Percentiles rank a stretch among this genome's conserved stretches.
These are phyloP conservation scores for Fraxinus greggii DNA, from an alignment of 305 asterid species.

Conservation along the genomic window DNA sequence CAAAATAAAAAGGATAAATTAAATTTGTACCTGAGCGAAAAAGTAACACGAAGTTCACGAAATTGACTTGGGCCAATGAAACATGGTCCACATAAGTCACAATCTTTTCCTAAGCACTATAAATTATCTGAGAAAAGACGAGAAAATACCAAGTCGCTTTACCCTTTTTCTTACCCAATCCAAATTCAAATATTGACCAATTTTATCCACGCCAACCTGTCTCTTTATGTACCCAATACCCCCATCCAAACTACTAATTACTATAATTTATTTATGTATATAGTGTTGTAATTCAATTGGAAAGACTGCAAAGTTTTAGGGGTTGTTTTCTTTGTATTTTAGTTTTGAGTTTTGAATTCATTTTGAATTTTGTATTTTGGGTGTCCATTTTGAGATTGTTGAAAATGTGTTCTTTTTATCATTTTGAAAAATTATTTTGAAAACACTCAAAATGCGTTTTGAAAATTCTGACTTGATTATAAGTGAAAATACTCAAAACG, in stretches of 20 bases:
- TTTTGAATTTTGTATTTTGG: too few species aligned
- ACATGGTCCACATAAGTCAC: neutral
- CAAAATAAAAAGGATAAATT: neutral
- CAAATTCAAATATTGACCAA: neutral
- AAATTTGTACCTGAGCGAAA: neutral
- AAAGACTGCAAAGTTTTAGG: neutral
- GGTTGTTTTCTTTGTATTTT: too few species aligned
- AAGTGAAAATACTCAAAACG: too few species aligned
- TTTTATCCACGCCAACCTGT: neutral
- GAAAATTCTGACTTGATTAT: too few species aligned
- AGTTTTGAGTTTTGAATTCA: too few species aligned
- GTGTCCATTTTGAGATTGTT: too few species aligned
- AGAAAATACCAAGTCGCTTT: neutral
- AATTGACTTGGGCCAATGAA: neutral
- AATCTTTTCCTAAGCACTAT: neutral
- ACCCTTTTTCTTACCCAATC: neutral
- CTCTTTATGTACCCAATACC: neutral
- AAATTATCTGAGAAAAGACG: neutral
- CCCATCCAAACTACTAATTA: neutral
- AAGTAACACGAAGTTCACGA: neutral
- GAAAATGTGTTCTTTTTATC: too few species aligned
- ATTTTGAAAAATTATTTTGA: too few species aligned
- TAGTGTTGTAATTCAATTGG: neutral
- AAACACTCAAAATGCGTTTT: too few species aligned
- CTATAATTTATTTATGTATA: too few species aligned